Conservation (phyloP, 2,329 filamentous ascomycete species). For the Neophaeococcomyces aloes region DNA sequence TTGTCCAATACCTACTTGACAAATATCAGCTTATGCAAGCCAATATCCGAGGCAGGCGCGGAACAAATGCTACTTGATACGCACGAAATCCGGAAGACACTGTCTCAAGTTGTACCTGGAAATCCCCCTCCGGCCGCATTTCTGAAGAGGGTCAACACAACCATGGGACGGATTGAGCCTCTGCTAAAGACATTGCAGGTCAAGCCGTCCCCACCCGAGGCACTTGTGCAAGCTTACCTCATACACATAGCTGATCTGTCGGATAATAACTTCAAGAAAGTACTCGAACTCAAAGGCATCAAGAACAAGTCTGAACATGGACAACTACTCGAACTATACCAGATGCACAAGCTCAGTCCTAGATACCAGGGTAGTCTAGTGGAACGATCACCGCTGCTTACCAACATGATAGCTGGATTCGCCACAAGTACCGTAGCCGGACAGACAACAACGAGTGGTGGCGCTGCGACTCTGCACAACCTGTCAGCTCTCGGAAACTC, state of each 20-base stretch:
- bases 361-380: constrained; percentile 57
- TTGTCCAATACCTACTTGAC: constrained; percentile 67
- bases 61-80: constrained; percentile 98
- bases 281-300: constrained; percentile 90
- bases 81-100: constrained; percentile 73
- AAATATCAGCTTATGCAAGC: constrained; percentile 79
- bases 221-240: constrained; percentile 89
- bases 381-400: constrained; percentile 58
- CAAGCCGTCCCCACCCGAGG: constrained; percentile 79
- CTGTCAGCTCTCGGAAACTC: constrained; percentile 35
- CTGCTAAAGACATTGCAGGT: constrained; percentile 96
- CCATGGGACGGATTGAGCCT: constrained; percentile 78
- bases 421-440: constrained; percentile 25
- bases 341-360: constrained; percentile 62
- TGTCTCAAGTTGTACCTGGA: constrained; percentile 58
- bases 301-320: constrained; percentile 66
- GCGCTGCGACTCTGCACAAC: constrained; percentile 37
- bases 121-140: constrained; percentile 55
- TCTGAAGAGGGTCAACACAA: constrained; percentile 72
- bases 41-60: constrained; percentile 85
- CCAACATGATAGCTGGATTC: constrained; percentile 47
- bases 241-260: constrained; percentile 93
- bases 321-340: constrained; percentile 79
- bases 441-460: constrained; percentile 25
- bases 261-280: constrained; percentile 90